Evolutionary conservation across 345 rosid species (phyloP).

Genomic region (Hibiscus tridactylites): DNA sequence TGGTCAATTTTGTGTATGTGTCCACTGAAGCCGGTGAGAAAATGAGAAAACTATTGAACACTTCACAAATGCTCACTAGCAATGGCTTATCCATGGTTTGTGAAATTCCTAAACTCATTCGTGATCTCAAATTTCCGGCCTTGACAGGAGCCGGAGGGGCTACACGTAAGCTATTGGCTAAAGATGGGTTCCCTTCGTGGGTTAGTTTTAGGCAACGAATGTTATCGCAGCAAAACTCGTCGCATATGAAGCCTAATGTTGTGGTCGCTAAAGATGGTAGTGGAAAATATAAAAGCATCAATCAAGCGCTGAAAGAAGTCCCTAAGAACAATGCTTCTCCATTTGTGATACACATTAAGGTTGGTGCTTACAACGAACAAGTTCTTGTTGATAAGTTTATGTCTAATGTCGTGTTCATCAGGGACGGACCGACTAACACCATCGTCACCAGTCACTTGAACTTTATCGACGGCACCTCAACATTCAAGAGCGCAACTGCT

Average conservation of each 20-base stretch:
- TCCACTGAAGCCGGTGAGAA: no score
- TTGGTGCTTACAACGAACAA: slow-evolving; percentile 14
- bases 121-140: no score
- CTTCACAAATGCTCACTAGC: no score
- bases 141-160: no score
- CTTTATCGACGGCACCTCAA: slow-evolving; percentile 34
- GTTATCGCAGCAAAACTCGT: slow-evolving; percentile 23
- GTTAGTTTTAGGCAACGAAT: slow-evolving; percentile 21
- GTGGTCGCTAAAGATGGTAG: slow-evolving; percentile 67
- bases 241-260: slow-evolving; percentile 32
- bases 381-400: slow-evolving; percentile 27
- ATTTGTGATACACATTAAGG: slow-evolving; percentile 50
- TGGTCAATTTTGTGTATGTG: no score
- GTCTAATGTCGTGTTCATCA: slow-evolving; percentile 47
- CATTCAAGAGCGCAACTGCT: slow-evolving; percentile 48
- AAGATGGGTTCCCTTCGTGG: slow-evolving; percentile 45
- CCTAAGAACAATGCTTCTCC: slow-evolving; percentile 27
- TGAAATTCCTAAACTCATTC: no score
- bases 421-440: slow-evolving; percentile 66
- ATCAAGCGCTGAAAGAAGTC: slow-evolving; percentile 36
- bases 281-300: slow-evolving; percentile 52
- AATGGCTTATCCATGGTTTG: no score
- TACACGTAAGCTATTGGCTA: slow-evolving; percentile 18
- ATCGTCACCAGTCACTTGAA: slow-evolving; percentile 44
- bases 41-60: no score